Percentiles rank a stretch among this genome's conserved stretches.
Conservation (phyloP, 495 filamentous ascomycete species). For the Penicillium desertorum region DNA sequence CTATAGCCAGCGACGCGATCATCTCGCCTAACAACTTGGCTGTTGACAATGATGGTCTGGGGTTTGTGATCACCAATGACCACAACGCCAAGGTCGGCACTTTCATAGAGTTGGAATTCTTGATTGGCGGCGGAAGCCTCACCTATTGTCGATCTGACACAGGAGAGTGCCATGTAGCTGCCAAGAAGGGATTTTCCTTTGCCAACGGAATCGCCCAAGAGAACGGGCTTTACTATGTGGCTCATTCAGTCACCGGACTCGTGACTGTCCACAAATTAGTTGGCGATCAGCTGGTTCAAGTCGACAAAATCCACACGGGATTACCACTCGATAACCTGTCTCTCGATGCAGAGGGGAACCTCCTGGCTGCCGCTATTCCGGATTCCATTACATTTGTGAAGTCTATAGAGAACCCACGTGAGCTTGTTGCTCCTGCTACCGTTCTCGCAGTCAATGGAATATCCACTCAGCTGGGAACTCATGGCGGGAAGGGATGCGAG, state of each 20-base stretch:
- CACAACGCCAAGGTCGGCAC: background rate
- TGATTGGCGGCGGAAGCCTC: background rate
- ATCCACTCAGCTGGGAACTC: background rate
- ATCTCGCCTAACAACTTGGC: background rate
- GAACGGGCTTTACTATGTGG: background rate
- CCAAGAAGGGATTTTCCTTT: background rate
- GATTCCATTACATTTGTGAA: constrained; percentile 19
- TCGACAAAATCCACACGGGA: background rate
- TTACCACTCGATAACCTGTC: constrained; percentile 35
- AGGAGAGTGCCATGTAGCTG: background rate
- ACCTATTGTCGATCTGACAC: background rate
- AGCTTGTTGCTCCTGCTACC: background rate
- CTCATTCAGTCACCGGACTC: background rate
- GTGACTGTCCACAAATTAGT: background rate
- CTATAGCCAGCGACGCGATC: background rate
- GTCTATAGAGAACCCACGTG: background rate
- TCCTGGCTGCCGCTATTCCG: constrained; percentile 35
- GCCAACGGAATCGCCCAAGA: background rate
- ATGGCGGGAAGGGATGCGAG: background rate
- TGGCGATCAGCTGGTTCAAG: background rate
- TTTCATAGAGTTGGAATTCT: background rate
- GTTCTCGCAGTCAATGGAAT: background rate
- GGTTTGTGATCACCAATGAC: background rate
- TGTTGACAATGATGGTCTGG: background rate
- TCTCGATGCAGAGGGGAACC: constrained; percentile 36